Base-by-base conservation (phyloP, 73 alveolate species). In the Uronychia binucleata region DNA sequence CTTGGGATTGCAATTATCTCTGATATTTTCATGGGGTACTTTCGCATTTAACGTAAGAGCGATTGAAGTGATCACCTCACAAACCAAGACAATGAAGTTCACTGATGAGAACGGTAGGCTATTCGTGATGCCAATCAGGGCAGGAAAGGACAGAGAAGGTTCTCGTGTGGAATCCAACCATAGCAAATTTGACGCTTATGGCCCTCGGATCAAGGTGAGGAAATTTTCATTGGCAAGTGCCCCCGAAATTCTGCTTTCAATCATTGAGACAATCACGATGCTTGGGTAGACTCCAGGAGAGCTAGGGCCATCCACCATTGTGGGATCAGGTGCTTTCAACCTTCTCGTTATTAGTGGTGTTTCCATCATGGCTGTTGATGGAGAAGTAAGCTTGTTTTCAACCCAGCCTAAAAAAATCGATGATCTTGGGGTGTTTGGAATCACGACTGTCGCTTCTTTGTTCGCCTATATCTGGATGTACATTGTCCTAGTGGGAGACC, bases 151-250 rank as follows among this genome's bases (percentile, higher is more conserved):
- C 57, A 31, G 77, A 31, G 28, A 26, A 77, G 34, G 96, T 90
- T 8, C 77, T 87, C 59, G 91, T 94, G 83, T 91, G 98, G 98
- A 94, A 94, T 32, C 93, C 94, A 25, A 93, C 98, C 27, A 92
- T 94, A 26, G 96, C 98, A 5, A 88, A 94, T 80, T 75, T 94
- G 75, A 94, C 98, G 0, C 85, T 94, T 28, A 88, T 94, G 95
- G 96, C 96, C 11, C 33, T 94, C 78, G 96, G 96, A 14, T 84
- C 96, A 34, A 67, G 78, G 78, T 67, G 28, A 67, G 19, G 33
- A 28, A 26, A 26, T 13, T 67, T 14, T 67, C 28, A 67, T 13
- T 67, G 28, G 19, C 5, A 75, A 78, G 93, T 31, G 95, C 98
- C 1, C 98, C 98, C 1, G 96, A 85, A 59, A 94, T 94, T 77